Base-by-base conservation (phyloP, 495 filamentous ascomycete species). In the Aspergillus carlsbadensis region DNA sequence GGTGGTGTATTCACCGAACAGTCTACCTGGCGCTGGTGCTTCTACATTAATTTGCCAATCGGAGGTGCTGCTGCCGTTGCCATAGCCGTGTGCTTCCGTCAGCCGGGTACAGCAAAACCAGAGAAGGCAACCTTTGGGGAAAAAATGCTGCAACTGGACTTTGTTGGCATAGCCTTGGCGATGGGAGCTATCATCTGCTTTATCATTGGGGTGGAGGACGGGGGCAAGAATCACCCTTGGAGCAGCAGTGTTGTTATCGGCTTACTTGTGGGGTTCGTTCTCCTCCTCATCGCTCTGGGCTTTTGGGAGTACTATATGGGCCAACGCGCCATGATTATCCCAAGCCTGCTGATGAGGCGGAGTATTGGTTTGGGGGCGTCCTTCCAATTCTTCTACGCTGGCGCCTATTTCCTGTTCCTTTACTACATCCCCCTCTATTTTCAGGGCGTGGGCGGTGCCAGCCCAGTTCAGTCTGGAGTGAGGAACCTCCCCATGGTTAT, bases 1-100 rank as follows among this genome's bases (percentile, higher is more conserved):
- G 82, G 82, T 10, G 82, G 82, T 10, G 74, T 70, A 2, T 81
- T 85, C 47, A 81, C 80, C 0, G 72, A 78, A 17, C 69, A 81
- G 15, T 65, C 82, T 4, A 81, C 82, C 1, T 94, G 90, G 90
- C 72, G 90, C 50, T 92, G 89, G 89, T 92, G 87, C 62, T 91
- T 92, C 68, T 91, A 83, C 65, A 87, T 88, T 70, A 90, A 90
- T 52, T 68, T 89, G 14, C 85, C 86, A 3, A 74, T 87, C 33
- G 86, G 85, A 8, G 84, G 75, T 11, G 46, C 81, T 6, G 76
- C 82, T 2, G 79, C 84, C 51, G 47, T 70, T 0, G 75, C 78
- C 8, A 76, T 86, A 29, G 58, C 82, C 15, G 63, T 86, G 52
- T 76, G 83, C 58, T 65, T 86, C 39, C 65, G 76, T 10, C 1